Conservation (phyloP, 163 green algal genomes). For the Scenedesmus sp. region DNA sequence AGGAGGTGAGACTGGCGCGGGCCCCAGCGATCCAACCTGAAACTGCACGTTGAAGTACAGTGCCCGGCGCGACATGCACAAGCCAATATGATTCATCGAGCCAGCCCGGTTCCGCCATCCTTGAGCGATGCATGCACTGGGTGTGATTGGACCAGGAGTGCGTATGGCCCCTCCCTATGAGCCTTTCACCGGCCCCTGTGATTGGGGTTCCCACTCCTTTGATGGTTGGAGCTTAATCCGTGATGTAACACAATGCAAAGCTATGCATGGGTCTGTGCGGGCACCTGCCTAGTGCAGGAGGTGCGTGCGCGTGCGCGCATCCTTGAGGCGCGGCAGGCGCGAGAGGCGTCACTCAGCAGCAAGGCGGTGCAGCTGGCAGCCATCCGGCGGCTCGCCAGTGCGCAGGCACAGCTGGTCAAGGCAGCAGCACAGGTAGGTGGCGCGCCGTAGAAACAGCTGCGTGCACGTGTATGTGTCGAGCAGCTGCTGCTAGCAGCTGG, state of each 20-base stretch:
- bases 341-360: constrained; percentile 63
- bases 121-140: too few relatives aligned
- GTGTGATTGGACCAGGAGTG: too few relatives aligned
- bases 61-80: too few relatives aligned
- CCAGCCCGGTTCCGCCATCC: too few relatives aligned
- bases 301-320: constrained; percentile 70
- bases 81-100: too few relatives aligned
- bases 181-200: too few relatives aligned
- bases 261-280: not conserved
- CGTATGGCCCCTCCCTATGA: too few relatives aligned
- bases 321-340: constrained; percentile 66
- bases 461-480: not conserved
- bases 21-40: too few relatives aligned
- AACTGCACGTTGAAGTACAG: too few relatives aligned
- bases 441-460: not conserved
- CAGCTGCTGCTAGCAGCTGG: not conserved
- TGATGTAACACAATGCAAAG: too few relatives aligned
- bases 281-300: constrained; percentile 63
- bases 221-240: too few relatives aligned
- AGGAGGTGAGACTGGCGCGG: constrained; percentile 62
- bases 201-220: too few relatives aligned
- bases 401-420: constrained; percentile 58
- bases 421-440: constrained; percentile 22
- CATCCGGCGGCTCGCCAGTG: constrained; percentile 70
- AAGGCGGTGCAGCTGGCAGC: constrained; percentile 77